Conservation (phyloP, 1,139 yeast genomes). For the Pichia sp. region DNA sequence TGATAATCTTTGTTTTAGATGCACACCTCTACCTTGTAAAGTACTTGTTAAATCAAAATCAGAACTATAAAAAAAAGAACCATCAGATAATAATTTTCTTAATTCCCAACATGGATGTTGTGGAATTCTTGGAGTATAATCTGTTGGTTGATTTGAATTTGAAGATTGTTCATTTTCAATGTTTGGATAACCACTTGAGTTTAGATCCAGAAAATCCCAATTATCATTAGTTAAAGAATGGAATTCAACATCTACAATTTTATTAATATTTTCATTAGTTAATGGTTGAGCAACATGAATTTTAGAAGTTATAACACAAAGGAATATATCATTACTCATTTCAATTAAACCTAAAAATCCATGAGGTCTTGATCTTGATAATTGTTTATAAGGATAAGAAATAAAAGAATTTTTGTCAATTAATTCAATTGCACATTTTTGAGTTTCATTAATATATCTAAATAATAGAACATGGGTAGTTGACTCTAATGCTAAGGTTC, state of each 20-base stretch:
- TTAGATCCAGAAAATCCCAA: constrained; percentile 75
- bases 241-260: constrained; percentile 80
- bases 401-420: constrained; percentile 38
- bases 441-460: constrained; percentile 33
- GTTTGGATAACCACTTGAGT: constrained; percentile 58
- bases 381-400: constrained; percentile 38
- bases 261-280: constrained; percentile 70
- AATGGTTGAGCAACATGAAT: constrained; percentile 80
- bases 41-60: constrained; percentile 87
- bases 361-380: constrained; percentile 45
- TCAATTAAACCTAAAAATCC: constrained; percentile 86
- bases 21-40: constrained; percentile 65
- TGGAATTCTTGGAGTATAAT: constrained; percentile 27
- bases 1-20: constrained; percentile 35
- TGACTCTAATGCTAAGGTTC: constrained; percentile 51
- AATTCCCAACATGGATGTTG: constrained; percentile 84
- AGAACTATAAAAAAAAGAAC: constrained; percentile 87
- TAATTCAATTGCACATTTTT: constrained; percentile 50
- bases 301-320: constrained; percentile 75
- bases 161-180: constrained; percentile 24
- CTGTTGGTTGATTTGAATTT: constrained; percentile 17
- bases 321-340: constrained; percentile 57
- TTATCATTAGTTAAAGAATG: constrained; percentile 62
- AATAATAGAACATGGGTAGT: constrained; percentile 46
- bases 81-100: constrained; percentile 71